Percentiles rank a stretch among this genome's conserved stretches.
Evolutionary conservation across 257 asterid species (phyloP).

Genomic region (Striga asiatica): DNA sequence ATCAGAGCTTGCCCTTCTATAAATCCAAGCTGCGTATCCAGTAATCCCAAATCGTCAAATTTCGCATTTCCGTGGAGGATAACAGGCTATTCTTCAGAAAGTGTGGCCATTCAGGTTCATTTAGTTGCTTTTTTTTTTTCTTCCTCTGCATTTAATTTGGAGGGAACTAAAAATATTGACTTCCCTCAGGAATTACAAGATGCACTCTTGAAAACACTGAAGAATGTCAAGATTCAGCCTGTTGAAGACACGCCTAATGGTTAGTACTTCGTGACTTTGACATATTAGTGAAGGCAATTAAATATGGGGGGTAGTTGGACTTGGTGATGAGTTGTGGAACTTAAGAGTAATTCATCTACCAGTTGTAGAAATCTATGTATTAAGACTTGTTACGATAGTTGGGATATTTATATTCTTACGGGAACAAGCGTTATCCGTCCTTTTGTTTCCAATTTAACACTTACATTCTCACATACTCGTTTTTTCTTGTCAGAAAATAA

Average conservation of each 20-base stretch:
- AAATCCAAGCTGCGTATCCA: constrained; percentile 73
- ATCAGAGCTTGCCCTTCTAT: constrained; percentile 85
- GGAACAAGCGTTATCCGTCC: background rate
- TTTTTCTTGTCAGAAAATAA: too few species aligned
- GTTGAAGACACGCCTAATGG: constrained; percentile 62
- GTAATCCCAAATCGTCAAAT: constrained; percentile 69
- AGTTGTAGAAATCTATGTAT: background rate
- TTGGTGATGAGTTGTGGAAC: background rate
- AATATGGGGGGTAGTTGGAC: background rate
- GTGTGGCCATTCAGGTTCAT: constrained; percentile 50
- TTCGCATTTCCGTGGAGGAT: constrained; percentile 77
- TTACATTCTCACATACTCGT: too few species aligned
- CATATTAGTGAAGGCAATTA: background rate
- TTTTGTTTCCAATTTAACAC: background rate
- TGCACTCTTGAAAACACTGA: constrained; percentile 68
- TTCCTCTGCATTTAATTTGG: background rate
- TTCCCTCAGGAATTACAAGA: constrained; percentile 48
- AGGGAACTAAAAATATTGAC: background rate
- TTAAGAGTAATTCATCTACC: too few species aligned
- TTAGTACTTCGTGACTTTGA: constrained; percentile 6
- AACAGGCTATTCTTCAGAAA: constrained; percentile 29
- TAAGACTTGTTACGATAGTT: background rate
- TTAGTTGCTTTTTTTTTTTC: background rate
- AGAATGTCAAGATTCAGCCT: constrained; percentile 56
- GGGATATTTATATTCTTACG: background rate